Percentiles rank a stretch among this genome's conserved stretches.
phyloP scores from a whole-genome alignment of 139 green algal species.

The Picocystis salinarum region DNA sequence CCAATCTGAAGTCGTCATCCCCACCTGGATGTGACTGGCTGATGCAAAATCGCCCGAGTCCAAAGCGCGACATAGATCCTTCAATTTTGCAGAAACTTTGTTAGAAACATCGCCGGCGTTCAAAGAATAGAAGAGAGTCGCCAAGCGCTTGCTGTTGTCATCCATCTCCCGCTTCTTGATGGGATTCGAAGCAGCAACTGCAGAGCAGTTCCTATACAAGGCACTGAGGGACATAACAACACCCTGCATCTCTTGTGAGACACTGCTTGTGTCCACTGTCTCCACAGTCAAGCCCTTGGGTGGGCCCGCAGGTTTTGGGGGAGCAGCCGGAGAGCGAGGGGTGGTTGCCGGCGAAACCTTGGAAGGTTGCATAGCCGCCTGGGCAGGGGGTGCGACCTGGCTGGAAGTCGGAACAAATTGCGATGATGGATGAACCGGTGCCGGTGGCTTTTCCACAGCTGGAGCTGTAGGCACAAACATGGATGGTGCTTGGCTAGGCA shows the following conservation, averaged over 20 bases:
- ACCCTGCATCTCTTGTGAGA: slow-evolving; percentile 29
- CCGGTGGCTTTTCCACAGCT: too few relatives aligned
- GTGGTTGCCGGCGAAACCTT: background rate
- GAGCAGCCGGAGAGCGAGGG: background rate
- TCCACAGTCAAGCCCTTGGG: slow-evolving; percentile 1
- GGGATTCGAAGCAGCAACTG: slow-evolving; percentile 9
- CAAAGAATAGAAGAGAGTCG: slow-evolving; percentile 70
- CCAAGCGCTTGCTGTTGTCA: slow-evolving; percentile 76
- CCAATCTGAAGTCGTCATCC: slow-evolving; percentile 81
- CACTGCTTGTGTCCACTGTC: slow-evolving; percentile 1
- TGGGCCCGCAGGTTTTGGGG: background rate
- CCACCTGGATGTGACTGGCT: slow-evolving; percentile 45
- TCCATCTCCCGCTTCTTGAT: slow-evolving; percentile 80
- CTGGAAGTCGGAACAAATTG: too few relatives aligned
- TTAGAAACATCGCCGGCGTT: slow-evolving; percentile 52
- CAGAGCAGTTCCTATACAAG: slow-evolving; percentile 37
- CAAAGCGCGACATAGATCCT: slow-evolving; percentile 56
- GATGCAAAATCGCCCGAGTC: slow-evolving; percentile 49
- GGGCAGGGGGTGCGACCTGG: slow-evolving; percentile 3
- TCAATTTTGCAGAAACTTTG: slow-evolving; percentile 48
- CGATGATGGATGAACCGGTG: too few relatives aligned
- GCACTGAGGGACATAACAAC: slow-evolving; percentile 40
- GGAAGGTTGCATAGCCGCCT: background rate
- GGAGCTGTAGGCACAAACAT: too few relatives aligned
- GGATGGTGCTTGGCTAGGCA: slow-evolving; percentile 2